A percentile compares a stretch with the other conserved stretches of the same genome.
Evolutionary conservation across 768 basidiomycete species (phyloP).

Genomic region (Pulveroboletus sp.): DNA sequence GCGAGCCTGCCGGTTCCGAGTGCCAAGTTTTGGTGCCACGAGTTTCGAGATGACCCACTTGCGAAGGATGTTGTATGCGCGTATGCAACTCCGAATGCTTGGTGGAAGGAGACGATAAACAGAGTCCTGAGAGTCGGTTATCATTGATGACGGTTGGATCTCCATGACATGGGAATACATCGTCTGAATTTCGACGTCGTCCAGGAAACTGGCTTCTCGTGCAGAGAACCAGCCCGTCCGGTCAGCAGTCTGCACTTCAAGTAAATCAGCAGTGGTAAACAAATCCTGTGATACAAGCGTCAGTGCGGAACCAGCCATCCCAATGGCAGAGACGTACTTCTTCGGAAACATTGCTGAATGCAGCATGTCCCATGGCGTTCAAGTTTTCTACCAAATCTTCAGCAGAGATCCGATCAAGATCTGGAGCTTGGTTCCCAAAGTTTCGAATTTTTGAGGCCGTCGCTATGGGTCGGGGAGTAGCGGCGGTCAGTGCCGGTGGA

Average conservation of each 20-base stretch:
- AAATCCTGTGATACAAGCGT: conserved; percentile 50
- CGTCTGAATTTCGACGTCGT: conserved; percentile 72
- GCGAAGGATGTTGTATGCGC: conserved; percentile 70
- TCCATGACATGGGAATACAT: conserved; percentile 72
- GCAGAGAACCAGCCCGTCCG: conserved; percentile 70
- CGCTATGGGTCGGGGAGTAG: conserved; percentile 22
- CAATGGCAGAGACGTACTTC: conserved; percentile 45
- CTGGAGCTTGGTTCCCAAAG: conserved; percentile 47
- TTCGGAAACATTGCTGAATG: conserved; percentile 71
- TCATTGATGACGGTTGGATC: conserved; percentile 65
- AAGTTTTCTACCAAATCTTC: conserved; percentile 75
- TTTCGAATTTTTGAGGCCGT: conserved; percentile 7
- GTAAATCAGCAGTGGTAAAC: conserved; percentile 68
- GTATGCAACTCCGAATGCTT: conserved; percentile 67
- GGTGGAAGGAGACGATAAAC: conserved; percentile 74
- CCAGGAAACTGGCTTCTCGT: conserved; percentile 51
- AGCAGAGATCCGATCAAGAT: conserved; percentile 57
- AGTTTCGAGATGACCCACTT: conserved; percentile 77
- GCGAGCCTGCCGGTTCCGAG: conserved; percentile 59
- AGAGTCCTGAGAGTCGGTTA: conserved; percentile 66
- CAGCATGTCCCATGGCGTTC: conserved; percentile 70
- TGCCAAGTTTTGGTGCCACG: conserved; percentile 57
- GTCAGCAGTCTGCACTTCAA: conserved; percentile 78
- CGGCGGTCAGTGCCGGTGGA: conserved; percentile 38
- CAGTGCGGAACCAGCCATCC: conserved; percentile 3